Conservation (phyloP, 768 basidiomycete species). For the Lactarius akahatsu region DNA sequence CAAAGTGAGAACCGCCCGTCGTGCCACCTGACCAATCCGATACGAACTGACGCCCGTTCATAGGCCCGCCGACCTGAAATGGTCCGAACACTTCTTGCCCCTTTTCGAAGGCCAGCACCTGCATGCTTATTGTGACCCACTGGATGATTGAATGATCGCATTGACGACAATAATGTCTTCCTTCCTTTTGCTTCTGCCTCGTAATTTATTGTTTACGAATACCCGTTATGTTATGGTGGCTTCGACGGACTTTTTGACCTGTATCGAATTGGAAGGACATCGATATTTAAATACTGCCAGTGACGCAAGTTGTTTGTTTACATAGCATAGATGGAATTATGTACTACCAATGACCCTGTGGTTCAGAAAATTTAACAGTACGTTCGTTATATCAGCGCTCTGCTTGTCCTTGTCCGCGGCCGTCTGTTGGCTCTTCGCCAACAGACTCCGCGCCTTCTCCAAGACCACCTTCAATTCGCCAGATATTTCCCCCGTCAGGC, state of each 20-base stretch:
- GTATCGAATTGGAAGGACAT: not conserved
- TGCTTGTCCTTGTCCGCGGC: conserved; percentile 43
- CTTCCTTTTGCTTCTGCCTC: not conserved
- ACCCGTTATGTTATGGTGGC: not conserved
- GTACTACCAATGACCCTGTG: conserved; percentile 48
- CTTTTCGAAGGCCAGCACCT: conserved; percentile 22
- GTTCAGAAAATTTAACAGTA: conserved; percentile 63
- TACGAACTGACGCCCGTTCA: not conserved
- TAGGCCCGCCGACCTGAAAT: conserved; percentile 19
- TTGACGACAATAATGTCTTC: not conserved
- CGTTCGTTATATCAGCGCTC: conserved; percentile 49
- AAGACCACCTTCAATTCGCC: conserved; percentile 66
- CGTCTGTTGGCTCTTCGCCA: conserved; percentile 56
- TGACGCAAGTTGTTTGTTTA: not conserved
- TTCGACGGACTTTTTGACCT: not conserved
- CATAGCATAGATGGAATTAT: conserved; percentile 3
- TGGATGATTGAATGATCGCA: conserved; percentile 15
- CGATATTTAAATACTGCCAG: not conserved
- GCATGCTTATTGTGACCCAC: conserved; percentile 23
- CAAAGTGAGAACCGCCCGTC: not conserved
- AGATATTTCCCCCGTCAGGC: conserved; percentile 80
- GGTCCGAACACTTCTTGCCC: conserved; percentile 23
- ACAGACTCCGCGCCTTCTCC: conserved; percentile 60
- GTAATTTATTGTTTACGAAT: not conserved
- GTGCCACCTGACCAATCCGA: no score